Base-by-base conservation (phyloP, 2,329 filamentous ascomycete species). In the Talaromyces sp. region DNA sequence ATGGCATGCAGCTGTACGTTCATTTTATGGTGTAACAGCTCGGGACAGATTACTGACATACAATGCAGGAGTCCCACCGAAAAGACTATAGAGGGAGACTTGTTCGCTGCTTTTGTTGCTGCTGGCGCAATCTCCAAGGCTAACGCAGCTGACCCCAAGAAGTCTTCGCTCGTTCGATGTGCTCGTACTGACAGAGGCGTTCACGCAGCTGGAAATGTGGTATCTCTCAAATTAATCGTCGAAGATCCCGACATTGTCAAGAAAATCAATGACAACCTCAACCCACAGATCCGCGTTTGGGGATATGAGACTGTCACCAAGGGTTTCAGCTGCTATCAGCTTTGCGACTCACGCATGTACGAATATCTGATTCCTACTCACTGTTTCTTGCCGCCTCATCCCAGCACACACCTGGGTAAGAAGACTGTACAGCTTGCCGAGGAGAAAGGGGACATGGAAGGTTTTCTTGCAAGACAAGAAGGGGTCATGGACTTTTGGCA, bases 131-230 rank as follows among this genome's bases (percentile, higher is more conserved):
- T 99, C 67, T 96, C 93, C 58, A 98, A 98, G 78, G 92, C 92
- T 68, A 99, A 99, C 75, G 95, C 95, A 24, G 89, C 96, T 71
- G 95, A 99, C 75, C 95, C 94, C 3, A 96, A 96, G 78, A 99
- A 99, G 79, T 96, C 93, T 1, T 93, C 92, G 61, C 86, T 99
- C 56, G 91, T 97, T 62, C 90, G 95, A 69, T 99, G 95, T 78
- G 95, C 95, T 3, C 86, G 95, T 68, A 99, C 95, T 0, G 95
- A 99, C 81, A 99, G 98, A 82, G 95, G 95, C 63, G 94, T 98
- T 1, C 94, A 98, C 77, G 94, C 94, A 1, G 94, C 94, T 1
- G 95, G 94, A 61, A 98, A 98, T 74, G 89, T 98, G 73, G 92
- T 98, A 68, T 97, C 92, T 37, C 78, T 98, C 72, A 99, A 99